A percentile compares a stretch with the other conserved stretches of the same genome.
These are phyloP conservation scores for Teratosphaeria pseudoeucalypti DNA, from an alignment of 2,329 filamentous ascomycete species.

Conservation along the genomic window DNA sequence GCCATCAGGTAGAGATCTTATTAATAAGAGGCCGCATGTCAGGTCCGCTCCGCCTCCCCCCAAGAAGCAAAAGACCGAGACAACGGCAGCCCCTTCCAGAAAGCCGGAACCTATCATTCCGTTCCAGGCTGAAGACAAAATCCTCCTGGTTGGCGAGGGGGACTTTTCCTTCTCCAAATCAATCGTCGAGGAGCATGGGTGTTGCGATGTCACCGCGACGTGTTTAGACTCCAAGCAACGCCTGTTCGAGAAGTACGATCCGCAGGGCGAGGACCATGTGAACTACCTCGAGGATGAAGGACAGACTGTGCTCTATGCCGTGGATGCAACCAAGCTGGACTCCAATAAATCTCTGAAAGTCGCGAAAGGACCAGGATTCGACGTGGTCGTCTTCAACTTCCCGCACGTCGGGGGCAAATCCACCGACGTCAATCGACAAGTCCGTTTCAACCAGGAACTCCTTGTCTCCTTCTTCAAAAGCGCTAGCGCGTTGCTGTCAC, in stretches of 20 bases:
- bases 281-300: constrained; percentile 40
- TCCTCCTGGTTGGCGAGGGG: constrained; percentile 67
- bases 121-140: constrained; percentile 55
- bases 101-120: constrained; percentile 48
- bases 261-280: constrained; percentile 54
- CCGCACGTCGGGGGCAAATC: constrained; percentile 87
- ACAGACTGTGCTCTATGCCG: constrained; percentile 44
- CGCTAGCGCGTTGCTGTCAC: constrained; percentile 43
- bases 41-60: background rate
- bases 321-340: constrained; percentile 59
- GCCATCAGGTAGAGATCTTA: background rate
- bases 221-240: constrained; percentile 51
- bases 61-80: background rate
- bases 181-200: constrained; percentile 55
- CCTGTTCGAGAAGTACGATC: constrained; percentile 56
- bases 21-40: background rate
- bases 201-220: constrained; percentile 57
- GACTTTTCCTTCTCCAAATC: constrained; percentile 69
- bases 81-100: constrained; percentile 2
- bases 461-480: constrained; percentile 58
- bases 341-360: constrained; percentile 33
- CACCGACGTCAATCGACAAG: constrained; percentile 89
- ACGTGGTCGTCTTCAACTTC: constrained; percentile 89
- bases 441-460: constrained; percentile 78
- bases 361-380: constrained; percentile 40